These are phyloP conservation scores for Ramichloridium luteum DNA, from an alignment of 2,329 filamentous ascomycete genomes.

Conservation along the genomic window DNA sequence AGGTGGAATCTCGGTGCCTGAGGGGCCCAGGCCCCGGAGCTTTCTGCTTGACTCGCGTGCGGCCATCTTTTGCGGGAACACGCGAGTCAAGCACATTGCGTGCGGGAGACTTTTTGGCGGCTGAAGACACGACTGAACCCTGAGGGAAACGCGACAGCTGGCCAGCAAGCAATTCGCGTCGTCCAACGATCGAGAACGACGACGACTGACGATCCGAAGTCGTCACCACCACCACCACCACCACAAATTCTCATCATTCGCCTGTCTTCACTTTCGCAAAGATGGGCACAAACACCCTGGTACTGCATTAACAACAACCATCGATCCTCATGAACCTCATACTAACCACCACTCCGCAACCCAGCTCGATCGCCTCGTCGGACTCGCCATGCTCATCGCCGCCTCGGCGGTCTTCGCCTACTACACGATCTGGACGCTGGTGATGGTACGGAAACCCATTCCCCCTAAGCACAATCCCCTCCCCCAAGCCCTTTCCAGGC, in stretches of 20 bases:
- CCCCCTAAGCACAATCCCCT: conserved; percentile 1
- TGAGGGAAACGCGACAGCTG: neutral
- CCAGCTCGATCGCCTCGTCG: conserved; percentile 81
- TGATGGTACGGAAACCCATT: conserved; percentile 58
- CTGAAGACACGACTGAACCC: neutral
- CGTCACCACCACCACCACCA: neutral
- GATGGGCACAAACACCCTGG: conserved; percentile 9
- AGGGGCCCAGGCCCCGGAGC: too few relatives aligned
- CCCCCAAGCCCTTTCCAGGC: neutral
- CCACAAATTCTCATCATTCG: neutral
- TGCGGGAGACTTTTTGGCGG: too few relatives aligned
- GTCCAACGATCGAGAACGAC: neutral
- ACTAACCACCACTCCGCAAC: neutral
- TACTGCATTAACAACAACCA: conserved; percentile 1
- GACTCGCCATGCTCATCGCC: conserved; percentile 63
- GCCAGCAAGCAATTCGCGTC: neutral
- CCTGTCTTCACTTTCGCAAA: neutral
- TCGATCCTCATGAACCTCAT: neutral
- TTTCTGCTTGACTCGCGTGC: too few relatives aligned
- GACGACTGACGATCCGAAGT: neutral
- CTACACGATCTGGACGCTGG: conserved; percentile 94
- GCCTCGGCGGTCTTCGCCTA: conserved; percentile 68
- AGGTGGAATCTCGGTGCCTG: too few relatives aligned
- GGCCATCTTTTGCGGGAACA: too few relatives aligned
- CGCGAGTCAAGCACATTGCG: too few relatives aligned